Percentiles rank a stretch among this genome's conserved stretches.
Evolutionary conservation across 2,329 filamentous ascomycete genomes (phyloP).

Genomic region (Apiospora arundinis): DNA sequence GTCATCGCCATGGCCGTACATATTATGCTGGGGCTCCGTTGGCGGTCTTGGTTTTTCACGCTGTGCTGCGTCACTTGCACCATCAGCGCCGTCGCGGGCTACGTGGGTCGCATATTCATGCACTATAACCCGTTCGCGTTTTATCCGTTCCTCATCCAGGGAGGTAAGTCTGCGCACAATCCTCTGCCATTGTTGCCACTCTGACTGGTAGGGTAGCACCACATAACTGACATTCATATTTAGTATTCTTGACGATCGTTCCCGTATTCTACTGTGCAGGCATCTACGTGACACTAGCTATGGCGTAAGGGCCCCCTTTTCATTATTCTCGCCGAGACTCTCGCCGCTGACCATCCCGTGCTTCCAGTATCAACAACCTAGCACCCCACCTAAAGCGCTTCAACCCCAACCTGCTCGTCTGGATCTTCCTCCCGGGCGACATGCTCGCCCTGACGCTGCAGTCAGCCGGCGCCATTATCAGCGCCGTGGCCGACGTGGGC

Average conservation of each 20-base stretch:
- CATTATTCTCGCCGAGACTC: constrained; percentile 35
- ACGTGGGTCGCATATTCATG: constrained; percentile 64
- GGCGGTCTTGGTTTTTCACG: constrained; percentile 56
- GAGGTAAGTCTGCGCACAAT: constrained; percentile 46
- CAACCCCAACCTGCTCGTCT: constrained; percentile 36
- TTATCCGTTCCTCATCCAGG: constrained; percentile 69
- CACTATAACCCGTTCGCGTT: constrained; percentile 64
- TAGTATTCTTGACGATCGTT: constrained; percentile 63
- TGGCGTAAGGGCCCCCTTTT: constrained; percentile 36
- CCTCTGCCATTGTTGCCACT: background rate
- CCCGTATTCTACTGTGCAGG: constrained; percentile 66
- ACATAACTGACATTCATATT: background rate
- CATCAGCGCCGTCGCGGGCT: constrained; percentile 65
- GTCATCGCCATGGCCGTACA: constrained; percentile 56
- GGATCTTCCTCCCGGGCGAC: constrained; percentile 48
- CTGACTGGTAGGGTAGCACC: background rate
- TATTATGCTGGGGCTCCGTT: constrained; percentile 50
- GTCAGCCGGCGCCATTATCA: constrained; percentile 49
- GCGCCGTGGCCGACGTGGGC: constrained; percentile 50
- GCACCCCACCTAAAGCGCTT: constrained; percentile 36
- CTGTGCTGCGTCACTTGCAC: constrained; percentile 62
- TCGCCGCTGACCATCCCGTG: constrained; percentile 12
- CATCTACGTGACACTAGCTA: constrained; percentile 69
- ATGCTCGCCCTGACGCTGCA: constrained; percentile 51
- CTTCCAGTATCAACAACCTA: constrained; percentile 42